Conservation (phyloP, 495 filamentous ascomycete genomes). For the Evernia prunastri region DNA sequence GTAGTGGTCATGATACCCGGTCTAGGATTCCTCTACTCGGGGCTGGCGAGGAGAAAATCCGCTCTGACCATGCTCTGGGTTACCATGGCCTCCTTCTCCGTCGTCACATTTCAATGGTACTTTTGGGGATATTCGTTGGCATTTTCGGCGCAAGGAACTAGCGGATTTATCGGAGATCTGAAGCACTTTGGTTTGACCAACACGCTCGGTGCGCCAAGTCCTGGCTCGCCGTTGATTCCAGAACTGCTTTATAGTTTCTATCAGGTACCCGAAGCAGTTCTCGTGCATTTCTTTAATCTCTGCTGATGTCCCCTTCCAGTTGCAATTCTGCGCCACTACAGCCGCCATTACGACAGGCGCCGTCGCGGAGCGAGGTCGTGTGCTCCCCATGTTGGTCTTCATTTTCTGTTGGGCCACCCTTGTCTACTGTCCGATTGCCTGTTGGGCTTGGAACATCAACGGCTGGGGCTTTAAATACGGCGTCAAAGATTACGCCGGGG, state of each 20-base stretch:
- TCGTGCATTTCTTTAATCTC: not conserved
- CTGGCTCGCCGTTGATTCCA: slow-evolving; percentile 57
- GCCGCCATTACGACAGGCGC: slow-evolving; percentile 89
- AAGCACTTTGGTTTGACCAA: slow-evolving; percentile 61
- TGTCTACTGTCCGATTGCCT: slow-evolving; percentile 93
- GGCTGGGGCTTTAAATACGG: slow-evolving; percentile 92
- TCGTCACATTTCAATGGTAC: slow-evolving; percentile 69
- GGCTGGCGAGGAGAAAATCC: slow-evolving; percentile 58
- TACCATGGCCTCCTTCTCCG: slow-evolving; percentile 57
- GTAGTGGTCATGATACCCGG: slow-evolving; percentile 84
- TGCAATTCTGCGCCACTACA: slow-evolving; percentile 94
- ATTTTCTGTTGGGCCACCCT: slow-evolving; percentile 92
- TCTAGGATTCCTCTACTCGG: slow-evolving; percentile 64
- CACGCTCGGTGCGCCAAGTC: slow-evolving; percentile 54
- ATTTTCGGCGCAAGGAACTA: slow-evolving; percentile 56
- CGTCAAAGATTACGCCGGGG: slow-evolving; percentile 93
- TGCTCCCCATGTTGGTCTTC: slow-evolving; percentile 94
- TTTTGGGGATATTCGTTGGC: slow-evolving; percentile 72
- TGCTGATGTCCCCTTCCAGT: slow-evolving; percentile 42
- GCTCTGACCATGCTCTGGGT: slow-evolving; percentile 66
- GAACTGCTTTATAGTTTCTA: slow-evolving; percentile 62
- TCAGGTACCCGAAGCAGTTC: slow-evolving; percentile 43
- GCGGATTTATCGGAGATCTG: slow-evolving; percentile 61
- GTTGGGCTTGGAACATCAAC: slow-evolving; percentile 92
- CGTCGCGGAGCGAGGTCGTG: slow-evolving; percentile 86